A percentile compares a stretch with the other conserved stretches of the same genome.
phyloP scores from a whole-genome alignment of 306 rosid species.

The Luffa aegyptiaca region DNA sequence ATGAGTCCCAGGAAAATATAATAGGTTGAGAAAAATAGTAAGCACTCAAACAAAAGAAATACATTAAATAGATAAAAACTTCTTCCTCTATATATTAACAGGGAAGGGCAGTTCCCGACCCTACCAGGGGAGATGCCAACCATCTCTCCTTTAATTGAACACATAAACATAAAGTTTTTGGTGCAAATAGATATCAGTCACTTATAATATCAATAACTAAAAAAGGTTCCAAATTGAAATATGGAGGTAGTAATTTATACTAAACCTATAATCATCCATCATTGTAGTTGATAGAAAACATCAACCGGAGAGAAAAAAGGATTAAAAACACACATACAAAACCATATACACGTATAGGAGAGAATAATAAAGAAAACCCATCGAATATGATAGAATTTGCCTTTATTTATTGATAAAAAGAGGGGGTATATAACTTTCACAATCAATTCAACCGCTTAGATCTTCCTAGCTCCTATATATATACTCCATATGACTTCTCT shows the following conservation, averaged over 20 bases:
- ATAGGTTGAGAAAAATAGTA: not conserved
- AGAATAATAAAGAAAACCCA: not conserved
- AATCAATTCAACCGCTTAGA: not conserved
- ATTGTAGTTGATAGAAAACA: not conserved
- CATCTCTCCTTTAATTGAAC: not conserved
- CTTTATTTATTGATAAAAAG: not conserved
- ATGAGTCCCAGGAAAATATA: not conserved
- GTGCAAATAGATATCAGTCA: not conserved
- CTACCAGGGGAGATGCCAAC: not conserved
- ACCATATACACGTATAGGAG: not conserved
- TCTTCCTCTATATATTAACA: not conserved
- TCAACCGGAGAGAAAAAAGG: not conserved
- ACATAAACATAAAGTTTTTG: not conserved
- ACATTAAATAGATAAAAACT: not conserved
- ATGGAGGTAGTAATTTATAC: not conserved
- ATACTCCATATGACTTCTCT: not conserved
- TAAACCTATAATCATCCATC: not conserved
- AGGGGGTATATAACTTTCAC: not conserved
- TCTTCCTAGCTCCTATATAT: not conserved
- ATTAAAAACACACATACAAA: not conserved
- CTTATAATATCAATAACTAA: not conserved
- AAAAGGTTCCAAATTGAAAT: not conserved
- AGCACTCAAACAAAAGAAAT: not conserved
- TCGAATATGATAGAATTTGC: not conserved
- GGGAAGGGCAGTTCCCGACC: not conserved